Evolutionary conservation across 2,329 filamentous ascomycete genomes (phyloP).

Genomic region (Penicillium sp.): DNA sequence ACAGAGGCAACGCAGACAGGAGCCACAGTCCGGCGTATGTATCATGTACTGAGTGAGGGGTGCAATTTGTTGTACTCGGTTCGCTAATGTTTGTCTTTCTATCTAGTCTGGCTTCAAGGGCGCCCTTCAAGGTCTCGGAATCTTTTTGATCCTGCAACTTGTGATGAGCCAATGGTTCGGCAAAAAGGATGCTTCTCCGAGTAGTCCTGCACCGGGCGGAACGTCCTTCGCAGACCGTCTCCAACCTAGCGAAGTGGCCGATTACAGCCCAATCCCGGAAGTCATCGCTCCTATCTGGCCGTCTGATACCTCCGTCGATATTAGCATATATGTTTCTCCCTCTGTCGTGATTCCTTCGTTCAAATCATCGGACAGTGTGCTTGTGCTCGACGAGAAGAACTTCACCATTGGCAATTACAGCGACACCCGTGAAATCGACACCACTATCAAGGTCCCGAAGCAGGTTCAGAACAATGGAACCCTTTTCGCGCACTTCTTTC

Average conservation of each 20-base stretch:
- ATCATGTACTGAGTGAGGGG: not conserved
- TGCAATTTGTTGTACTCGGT: not conserved
- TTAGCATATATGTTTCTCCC: conserved; percentile 77
- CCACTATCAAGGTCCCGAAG: conserved; percentile 69
- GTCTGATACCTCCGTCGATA: conserved; percentile 69
- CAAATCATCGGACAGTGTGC: conserved; percentile 59
- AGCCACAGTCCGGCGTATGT: conserved; percentile 32
- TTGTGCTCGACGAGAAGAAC: conserved; percentile 73
- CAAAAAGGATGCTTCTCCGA: conserved; percentile 26
- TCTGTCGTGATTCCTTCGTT: conserved; percentile 63
- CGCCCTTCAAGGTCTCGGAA: conserved; percentile 52
- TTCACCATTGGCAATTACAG: conserved; percentile 76
- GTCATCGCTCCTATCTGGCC: conserved; percentile 90
- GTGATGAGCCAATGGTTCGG: conserved; percentile 54
- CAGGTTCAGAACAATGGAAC: conserved; percentile 87
- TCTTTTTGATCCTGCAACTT: conserved; percentile 58
- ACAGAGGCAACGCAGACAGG: conserved; percentile 35
- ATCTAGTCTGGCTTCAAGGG: conserved; percentile 43
- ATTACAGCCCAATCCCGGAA: conserved; percentile 51
- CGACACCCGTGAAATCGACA: conserved; percentile 72
- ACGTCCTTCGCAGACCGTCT: conserved; percentile 66
- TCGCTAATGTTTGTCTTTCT: conserved; percentile 21
- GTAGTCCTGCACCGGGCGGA: conserved; percentile 20
- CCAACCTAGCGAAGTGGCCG: conserved; percentile 37
- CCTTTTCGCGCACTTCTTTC: conserved; percentile 89